Conservation (phyloP, 2,329 filamentous ascomycete species). For the Fusarium duplospermum region DNA sequence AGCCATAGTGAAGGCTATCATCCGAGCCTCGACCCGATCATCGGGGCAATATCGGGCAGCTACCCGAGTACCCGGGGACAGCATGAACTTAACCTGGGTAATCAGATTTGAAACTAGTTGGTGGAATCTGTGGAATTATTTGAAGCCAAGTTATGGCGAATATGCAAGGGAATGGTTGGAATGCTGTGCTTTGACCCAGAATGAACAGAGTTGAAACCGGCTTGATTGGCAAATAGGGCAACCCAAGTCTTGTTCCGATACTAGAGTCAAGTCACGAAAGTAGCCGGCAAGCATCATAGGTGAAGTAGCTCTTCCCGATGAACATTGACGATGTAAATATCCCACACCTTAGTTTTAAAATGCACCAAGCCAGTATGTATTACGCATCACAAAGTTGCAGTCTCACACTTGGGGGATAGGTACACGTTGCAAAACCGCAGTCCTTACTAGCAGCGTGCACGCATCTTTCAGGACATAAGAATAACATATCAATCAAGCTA, state of each 20-base stretch:
- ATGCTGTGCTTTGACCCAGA: not conserved
- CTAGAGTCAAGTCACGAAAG: not conserved
- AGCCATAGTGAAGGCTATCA: not conserved
- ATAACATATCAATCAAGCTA: not conserved
- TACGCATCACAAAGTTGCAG: not conserved
- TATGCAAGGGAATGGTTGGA: not conserved
- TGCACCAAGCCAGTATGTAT: not conserved
- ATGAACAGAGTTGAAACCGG: not conserved
- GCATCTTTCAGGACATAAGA: not conserved
- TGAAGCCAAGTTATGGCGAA: not conserved
- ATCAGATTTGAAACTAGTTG: not conserved
- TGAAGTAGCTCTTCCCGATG: not conserved
- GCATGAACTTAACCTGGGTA: not conserved
- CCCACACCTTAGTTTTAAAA: not conserved
- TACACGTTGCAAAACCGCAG: too few relatives aligned
- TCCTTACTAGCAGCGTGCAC: not conserved
- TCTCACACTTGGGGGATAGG: too few relatives aligned
- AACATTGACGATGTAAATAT: not conserved
- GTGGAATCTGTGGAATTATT: not conserved
- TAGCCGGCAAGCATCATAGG: not conserved
- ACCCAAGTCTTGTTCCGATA: not conserved
- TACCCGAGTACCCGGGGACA: not conserved
- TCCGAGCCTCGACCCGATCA: not conserved
- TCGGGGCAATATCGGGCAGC: not conserved
- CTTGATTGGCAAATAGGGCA: not conserved